Evolutionary conservation across 2,329 filamentous ascomycete species (phyloP).

Genomic region (Blastomyces percursus): DNA sequence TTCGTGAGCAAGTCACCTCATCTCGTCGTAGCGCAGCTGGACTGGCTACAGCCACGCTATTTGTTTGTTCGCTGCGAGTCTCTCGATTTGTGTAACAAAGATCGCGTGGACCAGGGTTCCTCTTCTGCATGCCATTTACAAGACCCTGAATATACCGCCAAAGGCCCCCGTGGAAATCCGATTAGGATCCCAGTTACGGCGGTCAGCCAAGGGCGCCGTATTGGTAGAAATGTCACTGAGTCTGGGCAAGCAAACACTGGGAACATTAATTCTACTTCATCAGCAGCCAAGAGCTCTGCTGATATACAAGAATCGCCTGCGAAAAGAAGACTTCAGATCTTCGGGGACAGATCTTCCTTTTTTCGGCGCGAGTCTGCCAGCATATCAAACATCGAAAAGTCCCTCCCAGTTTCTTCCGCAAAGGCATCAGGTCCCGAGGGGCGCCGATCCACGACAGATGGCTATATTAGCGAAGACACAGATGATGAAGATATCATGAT

Average conservation of each 20-base stretch:
- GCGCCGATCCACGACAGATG: background rate
- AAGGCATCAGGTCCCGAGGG: background rate
- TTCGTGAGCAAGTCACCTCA: slow-evolving; percentile 49
- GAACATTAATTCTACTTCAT: background rate
- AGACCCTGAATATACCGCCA: slow-evolving; percentile 28
- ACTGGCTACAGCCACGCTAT: slow-evolving; percentile 88
- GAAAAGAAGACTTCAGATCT: slow-evolving; percentile 1
- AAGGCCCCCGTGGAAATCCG: slow-evolving; percentile 26
- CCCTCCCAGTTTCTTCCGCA: background rate
- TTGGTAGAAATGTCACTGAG: slow-evolving; percentile 17
- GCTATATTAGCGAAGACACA: slow-evolving; percentile 36
- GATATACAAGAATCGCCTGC: background rate
- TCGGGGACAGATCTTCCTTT: background rate
- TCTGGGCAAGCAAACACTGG: slow-evolving; percentile 7
- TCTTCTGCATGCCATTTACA: slow-evolving; percentile 25
- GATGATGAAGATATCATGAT: slow-evolving; percentile 37
- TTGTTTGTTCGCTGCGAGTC: slow-evolving; percentile 49
- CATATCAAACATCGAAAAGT: background rate
- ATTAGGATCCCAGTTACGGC: slow-evolving; percentile 46
- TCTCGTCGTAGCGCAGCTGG: slow-evolving; percentile 61
- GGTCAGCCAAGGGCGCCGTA: slow-evolving; percentile 36
- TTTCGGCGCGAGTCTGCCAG: background rate
- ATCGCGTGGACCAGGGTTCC: background rate
- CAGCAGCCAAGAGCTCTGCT: background rate
- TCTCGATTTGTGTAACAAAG: background rate